Percentiles rank a stretch among this genome's conserved stretches.
These are phyloP conservation scores for Schizophyllum commune DNA, from an alignment of 1,284 basidiomycete species.

Conservation along the genomic window DNA sequence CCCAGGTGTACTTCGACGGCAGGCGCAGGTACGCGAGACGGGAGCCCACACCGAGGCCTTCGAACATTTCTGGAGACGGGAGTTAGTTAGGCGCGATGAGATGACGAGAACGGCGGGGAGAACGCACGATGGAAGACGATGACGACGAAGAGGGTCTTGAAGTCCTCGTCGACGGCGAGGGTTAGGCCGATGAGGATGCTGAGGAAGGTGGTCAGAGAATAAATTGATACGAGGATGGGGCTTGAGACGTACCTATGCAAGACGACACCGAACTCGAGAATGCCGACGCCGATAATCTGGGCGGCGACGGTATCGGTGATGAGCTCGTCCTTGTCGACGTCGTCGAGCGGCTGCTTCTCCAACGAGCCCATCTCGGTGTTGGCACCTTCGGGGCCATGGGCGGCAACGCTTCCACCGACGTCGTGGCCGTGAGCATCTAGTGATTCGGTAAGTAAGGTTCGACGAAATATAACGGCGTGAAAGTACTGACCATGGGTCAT, in stretches of 20 bases:
- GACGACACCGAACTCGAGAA: constrained; percentile 89
- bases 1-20: constrained; percentile 34
- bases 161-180: constrained; percentile 76
- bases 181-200: constrained; percentile 89
- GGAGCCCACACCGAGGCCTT: constrained; percentile 88
- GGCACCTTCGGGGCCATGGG: constrained; percentile 55
- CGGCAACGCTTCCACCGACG: constrained; percentile 49
- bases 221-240: constrained; percentile 45
- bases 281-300: constrained; percentile 81
- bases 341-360: constrained; percentile 8
- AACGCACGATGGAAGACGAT: constrained; percentile 84
- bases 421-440: constrained; percentile 63
- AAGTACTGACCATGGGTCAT: constrained; percentile 40
- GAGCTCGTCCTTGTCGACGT: not conserved
- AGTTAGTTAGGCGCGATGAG: not conserved
- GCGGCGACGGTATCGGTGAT: constrained; percentile 40
- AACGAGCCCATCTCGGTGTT: constrained; percentile 7
- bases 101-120: not conserved
- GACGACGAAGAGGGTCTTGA: constrained; percentile 85
- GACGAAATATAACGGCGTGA: constrained; percentile 4
- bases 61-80: constrained; percentile 65
- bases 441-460: constrained; percentile 1
- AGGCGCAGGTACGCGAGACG: constrained; percentile 72
- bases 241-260: constrained; percentile 58
- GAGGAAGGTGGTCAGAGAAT: constrained; percentile 31